These are phyloP conservation scores for Microcyclospora pomicola DNA, from an alignment of 2,329 filamentous ascomycete species.

Conservation along the genomic window DNA sequence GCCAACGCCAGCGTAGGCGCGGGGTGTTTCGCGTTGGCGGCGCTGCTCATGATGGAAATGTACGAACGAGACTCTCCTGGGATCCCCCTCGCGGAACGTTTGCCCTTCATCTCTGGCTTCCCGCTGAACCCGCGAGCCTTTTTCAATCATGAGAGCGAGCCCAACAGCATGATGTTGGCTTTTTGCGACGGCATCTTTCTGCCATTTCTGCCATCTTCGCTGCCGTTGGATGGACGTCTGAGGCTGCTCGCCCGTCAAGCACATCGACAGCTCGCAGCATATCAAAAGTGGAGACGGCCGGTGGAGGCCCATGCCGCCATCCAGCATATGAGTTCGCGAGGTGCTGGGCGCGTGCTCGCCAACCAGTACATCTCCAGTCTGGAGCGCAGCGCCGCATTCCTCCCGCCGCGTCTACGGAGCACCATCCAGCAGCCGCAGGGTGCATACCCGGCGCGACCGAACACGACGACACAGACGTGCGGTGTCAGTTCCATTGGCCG, in stretches of 20 bases:
- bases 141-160: conserved; percentile 24
- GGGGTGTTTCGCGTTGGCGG: conserved; percentile 33
- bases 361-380: conserved; percentile 29
- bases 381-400: conserved; percentile 25
- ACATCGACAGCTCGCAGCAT: conserved; percentile 29
- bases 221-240: conserved; percentile 26
- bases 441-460: conserved; percentile 18
- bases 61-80: conserved; percentile 23
- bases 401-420: conserved; percentile 19
- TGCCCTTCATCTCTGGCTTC: conserved; percentile 32
- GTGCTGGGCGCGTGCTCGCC: conserved; percentile 28
- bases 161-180: conserved; percentile 34
- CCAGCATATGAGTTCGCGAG: conserved; percentile 23
- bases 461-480: conserved; percentile 27
- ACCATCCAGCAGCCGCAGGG: conserved; percentile 25
- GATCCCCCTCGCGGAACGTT: conserved; percentile 16
- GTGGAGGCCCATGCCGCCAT: conserved; percentile 8
- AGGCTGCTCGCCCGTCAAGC: conserved; percentile 26
- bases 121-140: conserved; percentile 33
- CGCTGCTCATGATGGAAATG: conserved; percentile 33
- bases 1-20: conserved; percentile 29
- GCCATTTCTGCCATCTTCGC: conserved; percentile 26
- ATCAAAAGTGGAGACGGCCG: conserved; percentile 28
- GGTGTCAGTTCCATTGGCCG: conserved; percentile 32
- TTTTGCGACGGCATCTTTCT: conserved; percentile 35